Percentiles rank a stretch among this genome's conserved stretches.
phyloP scores from a whole-genome alignment of 176 grass and related monocot genomes.

The Miscanthus lutarioriparius region DNA sequence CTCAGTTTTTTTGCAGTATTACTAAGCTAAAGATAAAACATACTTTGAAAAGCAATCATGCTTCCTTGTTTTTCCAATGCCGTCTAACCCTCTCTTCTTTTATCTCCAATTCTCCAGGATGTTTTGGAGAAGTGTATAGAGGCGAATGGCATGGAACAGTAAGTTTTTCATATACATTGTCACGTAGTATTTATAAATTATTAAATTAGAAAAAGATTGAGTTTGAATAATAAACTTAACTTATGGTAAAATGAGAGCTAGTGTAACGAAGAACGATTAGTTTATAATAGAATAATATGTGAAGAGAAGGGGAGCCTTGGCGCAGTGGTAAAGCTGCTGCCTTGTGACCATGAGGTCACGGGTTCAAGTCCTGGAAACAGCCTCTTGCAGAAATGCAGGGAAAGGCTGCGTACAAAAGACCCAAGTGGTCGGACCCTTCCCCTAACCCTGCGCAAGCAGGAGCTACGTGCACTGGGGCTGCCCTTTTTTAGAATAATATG shows the following conservation, averaged over 20 bases:
- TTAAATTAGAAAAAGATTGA: neutral
- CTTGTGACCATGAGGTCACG: no score
- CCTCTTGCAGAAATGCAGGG: no score
- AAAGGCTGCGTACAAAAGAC: no score
- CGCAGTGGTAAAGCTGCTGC: no score
- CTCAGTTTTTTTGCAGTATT: neutral
- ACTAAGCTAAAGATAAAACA: neutral
- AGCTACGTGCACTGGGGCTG: no score
- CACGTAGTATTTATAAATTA: constrained; percentile 18
- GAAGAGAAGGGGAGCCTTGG: no score
- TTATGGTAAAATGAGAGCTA: neutral
- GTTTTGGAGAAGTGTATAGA: constrained; percentile 94
- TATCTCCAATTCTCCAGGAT: constrained; percentile 51
- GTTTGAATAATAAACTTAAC: neutral
- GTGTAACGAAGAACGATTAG: neutral
- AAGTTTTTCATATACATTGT: constrained; percentile 44
- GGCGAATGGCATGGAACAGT: constrained; percentile 99
- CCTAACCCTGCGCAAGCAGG: no score
- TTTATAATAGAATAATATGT: constrained; percentile 22
- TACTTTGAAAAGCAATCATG: neutral
- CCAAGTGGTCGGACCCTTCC: no score
- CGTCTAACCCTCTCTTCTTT: constrained; percentile 24
- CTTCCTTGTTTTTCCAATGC: constrained; percentile 16
- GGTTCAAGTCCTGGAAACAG: no score
- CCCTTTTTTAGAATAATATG: constrained; percentile 22